phyloP scores from a whole-genome alignment of 1,284 basidiomycete species.

The Trichosporon ovoides region DNA sequence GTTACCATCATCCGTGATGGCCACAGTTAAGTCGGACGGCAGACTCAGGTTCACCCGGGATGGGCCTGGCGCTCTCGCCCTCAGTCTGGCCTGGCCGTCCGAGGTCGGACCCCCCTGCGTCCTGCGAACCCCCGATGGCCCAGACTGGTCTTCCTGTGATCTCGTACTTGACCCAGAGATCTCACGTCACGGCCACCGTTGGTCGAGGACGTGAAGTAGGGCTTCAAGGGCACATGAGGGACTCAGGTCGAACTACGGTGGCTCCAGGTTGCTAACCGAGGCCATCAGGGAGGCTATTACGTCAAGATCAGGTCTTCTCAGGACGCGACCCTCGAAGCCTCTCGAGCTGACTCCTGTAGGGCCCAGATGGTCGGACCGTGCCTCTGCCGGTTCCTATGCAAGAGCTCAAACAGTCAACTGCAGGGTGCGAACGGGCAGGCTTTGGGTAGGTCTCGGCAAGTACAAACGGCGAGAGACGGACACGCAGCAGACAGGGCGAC shows the following conservation, averaged over 20 bases:
- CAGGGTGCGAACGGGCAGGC: too few relatives aligned
- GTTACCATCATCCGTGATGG: too few relatives aligned
- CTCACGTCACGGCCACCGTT: neutral
- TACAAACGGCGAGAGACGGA: neutral
- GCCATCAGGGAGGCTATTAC: neutral
- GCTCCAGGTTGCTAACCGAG: neutral
- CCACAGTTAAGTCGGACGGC: too few relatives aligned
- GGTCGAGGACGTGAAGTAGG: neutral
- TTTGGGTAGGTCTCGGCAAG: too few relatives aligned
- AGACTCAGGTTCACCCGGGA: too few relatives aligned
- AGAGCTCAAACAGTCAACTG: neutral
- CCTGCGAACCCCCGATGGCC: too few relatives aligned
- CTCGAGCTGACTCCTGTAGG: neutral
- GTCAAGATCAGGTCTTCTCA: neutral
- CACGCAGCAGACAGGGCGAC: neutral
- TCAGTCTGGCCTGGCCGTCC: too few relatives aligned
- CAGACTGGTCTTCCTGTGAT: neutral
- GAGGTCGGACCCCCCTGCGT: too few relatives aligned
- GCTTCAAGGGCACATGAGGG: neutral
- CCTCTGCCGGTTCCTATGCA: conserved; percentile 5
- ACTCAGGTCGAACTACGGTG: neutral
- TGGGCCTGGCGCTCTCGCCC: too few relatives aligned
- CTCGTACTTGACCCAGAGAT: neutral
- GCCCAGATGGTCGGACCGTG: conserved; percentile 2
- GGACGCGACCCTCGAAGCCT: neutral